Conservation (phyloP, 75 land plant genomes). For the Ceratopteris richardii region DNA sequence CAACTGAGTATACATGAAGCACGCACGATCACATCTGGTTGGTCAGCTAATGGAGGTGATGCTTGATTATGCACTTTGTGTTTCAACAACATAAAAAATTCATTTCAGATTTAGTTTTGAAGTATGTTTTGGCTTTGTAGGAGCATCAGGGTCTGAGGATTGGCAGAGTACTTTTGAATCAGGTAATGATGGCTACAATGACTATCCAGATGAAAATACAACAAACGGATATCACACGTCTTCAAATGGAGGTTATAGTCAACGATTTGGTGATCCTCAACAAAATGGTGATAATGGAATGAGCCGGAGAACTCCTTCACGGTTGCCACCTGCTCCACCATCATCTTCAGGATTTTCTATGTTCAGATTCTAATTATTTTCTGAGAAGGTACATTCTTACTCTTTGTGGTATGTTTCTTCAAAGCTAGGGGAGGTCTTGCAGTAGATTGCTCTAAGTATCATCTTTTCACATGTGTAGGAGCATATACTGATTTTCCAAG, state of each 20-base stretch:
- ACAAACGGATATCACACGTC: conserved; percentile 7
- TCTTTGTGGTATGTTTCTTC: no score
- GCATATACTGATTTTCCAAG: no score
- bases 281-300: conserved; percentile 68
- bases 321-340: conserved; percentile 86
- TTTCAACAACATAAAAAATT: no score
- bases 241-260: conserved; percentile 42
- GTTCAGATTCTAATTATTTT: conserved; percentile 31
- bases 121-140: conserved; percentile 18
- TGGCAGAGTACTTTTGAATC: conserved; percentile 96
- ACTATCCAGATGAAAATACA: conserved; percentile 17
- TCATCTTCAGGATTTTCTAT: conserved; percentile 21
- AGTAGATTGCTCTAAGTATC: no score
- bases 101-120: no score
- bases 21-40: conserved; percentile 54
- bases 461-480: no score
- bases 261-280: conserved; percentile 47
- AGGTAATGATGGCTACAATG: conserved; percentile 31
- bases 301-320: conserved; percentile 43
- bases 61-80: background rate
- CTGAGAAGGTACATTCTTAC: no score
- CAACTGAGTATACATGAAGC: conserved; percentile 83
- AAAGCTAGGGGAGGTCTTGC: no score
- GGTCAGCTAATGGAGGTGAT: conserved; percentile 41
- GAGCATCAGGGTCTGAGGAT: conserved; percentile 62